phyloP scores from a whole-genome alignment of 495 filamentous ascomycete species.

The Penicillium antarcticum region DNA sequence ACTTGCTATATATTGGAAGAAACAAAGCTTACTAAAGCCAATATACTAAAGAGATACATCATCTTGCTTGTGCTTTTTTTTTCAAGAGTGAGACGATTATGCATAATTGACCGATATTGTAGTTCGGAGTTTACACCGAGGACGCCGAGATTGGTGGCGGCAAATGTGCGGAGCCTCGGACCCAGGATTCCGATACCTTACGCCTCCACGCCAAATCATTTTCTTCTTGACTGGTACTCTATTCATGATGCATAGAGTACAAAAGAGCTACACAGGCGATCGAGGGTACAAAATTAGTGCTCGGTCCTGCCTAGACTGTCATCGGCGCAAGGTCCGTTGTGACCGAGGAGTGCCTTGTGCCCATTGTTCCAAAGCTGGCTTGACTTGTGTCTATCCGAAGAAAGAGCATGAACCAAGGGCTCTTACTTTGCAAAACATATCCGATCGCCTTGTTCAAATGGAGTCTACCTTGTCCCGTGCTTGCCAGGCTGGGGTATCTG shows the following conservation, averaged over 20 bases:
- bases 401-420: conserved; percentile 50
- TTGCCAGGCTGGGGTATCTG: not conserved
- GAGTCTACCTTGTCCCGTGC: conserved; percentile 40
- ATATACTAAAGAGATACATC: too few relatives aligned
- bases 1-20: too few relatives aligned
- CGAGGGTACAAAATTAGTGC: not conserved
- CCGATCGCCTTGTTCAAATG: conserved; percentile 51
- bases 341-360: conserved; percentile 59
- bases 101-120: too few relatives aligned
- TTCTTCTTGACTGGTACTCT: not conserved
- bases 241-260: conserved; percentile 1
- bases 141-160: too few relatives aligned
- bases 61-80: too few relatives aligned
- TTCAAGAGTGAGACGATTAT: too few relatives aligned
- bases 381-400: conserved; percentile 54
- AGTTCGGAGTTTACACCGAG: too few relatives aligned
- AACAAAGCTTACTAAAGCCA: too few relatives aligned
- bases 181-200: too few relatives aligned
- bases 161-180: too few relatives aligned
- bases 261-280: not conserved
- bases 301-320: conserved; percentile 36
- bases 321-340: conserved; percentile 62
- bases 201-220: not conserved
- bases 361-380: conserved; percentile 56
- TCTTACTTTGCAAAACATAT: conserved; percentile 48